Base-by-base conservation (phyloP, 2,329 filamentous ascomycete species). In the Teratosphaeria epicoccoides region DNA sequence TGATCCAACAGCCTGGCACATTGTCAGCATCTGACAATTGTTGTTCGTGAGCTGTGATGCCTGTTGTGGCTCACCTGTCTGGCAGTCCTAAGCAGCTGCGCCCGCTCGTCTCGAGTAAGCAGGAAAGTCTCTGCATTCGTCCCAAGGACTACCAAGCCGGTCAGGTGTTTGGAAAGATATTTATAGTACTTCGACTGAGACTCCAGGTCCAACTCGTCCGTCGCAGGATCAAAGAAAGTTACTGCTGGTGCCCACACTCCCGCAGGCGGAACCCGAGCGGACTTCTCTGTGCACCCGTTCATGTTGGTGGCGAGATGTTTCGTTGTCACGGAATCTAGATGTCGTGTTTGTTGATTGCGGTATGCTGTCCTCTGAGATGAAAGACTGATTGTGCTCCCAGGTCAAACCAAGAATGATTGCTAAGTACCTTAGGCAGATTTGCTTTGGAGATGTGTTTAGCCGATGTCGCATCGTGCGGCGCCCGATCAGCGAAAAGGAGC, bases 231-330 rank as follows among this genome's bases (percentile, higher is more conserved):
- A 62, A 72, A 74, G 60, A 75, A 71, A 14, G 73, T 75, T 17
- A 75, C 66, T 6, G 72, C 70, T 23, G 73, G 73, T 5, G 61
- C 63, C 63, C 64, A 67, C 48, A 67, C 58, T 24, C 65, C 65
- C 2, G 64, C 50, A 29, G 58, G 53, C 4, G 87, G 87, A 6
- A 85, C 88, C 28, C 47, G 50, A 24, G 26, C 47, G 29, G 40
- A 52, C 33, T 49, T 33, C 40, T 25, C 49, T 48, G 47, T 46
- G 37, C 44, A 43, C n/a, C 54, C 55, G 52, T 59, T 59, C 55
- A 58, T 60, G 24, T 26, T 50, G 11, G 33, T 40, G 3, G n/a
- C 14, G 28, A 14, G 9, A 14, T 29, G 10, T 29, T 29, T 29
- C 14, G 2, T 6, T 22, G 33, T 40, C 5, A 17, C 3, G 5